Evolutionary conservation across 2,329 filamentous ascomycete genomes (phyloP).

Genomic region (Chalaropsis thielavioides): DNA sequence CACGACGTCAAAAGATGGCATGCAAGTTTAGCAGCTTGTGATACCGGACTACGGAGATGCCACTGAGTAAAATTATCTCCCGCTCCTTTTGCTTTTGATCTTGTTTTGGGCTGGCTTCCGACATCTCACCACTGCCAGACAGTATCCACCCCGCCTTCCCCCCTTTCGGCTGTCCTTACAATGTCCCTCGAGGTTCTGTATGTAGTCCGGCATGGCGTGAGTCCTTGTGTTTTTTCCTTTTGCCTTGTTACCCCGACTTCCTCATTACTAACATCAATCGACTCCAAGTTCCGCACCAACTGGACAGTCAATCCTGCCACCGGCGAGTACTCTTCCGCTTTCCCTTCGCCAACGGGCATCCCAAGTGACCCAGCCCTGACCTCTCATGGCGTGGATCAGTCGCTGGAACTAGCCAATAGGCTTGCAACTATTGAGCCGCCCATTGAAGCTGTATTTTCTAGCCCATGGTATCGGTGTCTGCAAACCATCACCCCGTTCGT

Average conservation of each 20-base stretch:
- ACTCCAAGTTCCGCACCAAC: slow-evolving; percentile 64
- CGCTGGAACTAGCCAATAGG: slow-evolving; percentile 57
- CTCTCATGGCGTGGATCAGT: slow-evolving; percentile 72
- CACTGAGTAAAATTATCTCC: background rate
- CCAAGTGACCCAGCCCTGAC: slow-evolving; percentile 78
- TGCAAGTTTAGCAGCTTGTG: background rate
- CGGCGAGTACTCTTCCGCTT: slow-evolving; percentile 58
- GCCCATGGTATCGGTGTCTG: slow-evolving; percentile 74
- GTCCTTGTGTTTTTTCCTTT: slow-evolving; percentile 22
- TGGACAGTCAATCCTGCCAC: slow-evolving; percentile 75
- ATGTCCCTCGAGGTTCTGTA: slow-evolving; percentile 62
- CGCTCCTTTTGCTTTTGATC: background rate
- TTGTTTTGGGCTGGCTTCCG: background rate
- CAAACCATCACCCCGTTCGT: slow-evolving; percentile 67
- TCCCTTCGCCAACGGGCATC: slow-evolving; percentile 74
- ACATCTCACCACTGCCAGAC: background rate
- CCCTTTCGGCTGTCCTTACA: slow-evolving; percentile 6
- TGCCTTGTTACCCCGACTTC: background rate
- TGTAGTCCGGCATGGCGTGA: slow-evolving; percentile 59
- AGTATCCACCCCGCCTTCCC: background rate
- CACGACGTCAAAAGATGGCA: too few species aligned
- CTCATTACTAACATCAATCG: slow-evolving; percentile 6
- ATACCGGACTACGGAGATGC: background rate
- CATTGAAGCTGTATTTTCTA: slow-evolving; percentile 66
- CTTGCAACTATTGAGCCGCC: slow-evolving; percentile 49